A percentile compares a stretch with the other conserved stretches of the same genome.
These are phyloP conservation scores for Aspergillus taichungensis DNA, from an alignment of 495 filamentous ascomycete genomes.

Conservation along the genomic window DNA sequence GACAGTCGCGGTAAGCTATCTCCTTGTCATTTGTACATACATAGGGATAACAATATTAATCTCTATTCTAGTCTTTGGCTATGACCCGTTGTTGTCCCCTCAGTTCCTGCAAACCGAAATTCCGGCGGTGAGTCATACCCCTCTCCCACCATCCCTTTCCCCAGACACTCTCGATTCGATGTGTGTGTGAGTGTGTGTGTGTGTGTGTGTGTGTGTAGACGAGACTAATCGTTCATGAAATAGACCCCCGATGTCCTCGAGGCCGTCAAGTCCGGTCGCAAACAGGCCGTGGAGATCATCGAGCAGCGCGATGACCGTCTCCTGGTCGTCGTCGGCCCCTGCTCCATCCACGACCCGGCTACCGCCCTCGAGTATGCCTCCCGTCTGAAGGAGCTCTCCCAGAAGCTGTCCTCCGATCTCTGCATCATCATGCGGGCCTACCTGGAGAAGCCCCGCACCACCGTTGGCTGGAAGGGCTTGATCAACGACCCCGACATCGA, in stretches of 20 bases:
- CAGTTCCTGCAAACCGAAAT: constrained; percentile 82
- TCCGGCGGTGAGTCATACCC: constrained; percentile 57
- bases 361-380: constrained; percentile 80
- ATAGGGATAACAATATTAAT: constrained; percentile 4
- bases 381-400: constrained; percentile 63
- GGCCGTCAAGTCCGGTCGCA: constrained; percentile 74
- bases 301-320: constrained; percentile 76
- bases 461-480: constrained; percentile 97
- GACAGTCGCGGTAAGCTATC: constrained; percentile 42
- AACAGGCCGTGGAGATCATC: constrained; percentile 74
- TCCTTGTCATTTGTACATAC: not conserved
- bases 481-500: constrained; percentile 99
- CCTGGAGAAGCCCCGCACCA: constrained; percentile 98
- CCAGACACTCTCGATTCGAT: no score
- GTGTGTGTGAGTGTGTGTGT: no score
- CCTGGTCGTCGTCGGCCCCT: constrained; percentile 89
- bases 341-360: constrained; percentile 91
- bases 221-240: not conserved
- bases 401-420: constrained; percentile 71
- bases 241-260: constrained; percentile 43
- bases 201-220: no score
- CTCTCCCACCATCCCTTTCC: not conserved
- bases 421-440: constrained; percentile 96
- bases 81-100: constrained; percentile 90
- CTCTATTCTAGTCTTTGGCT: constrained; percentile 64